These are phyloP conservation scores for Coniochaeta pulveracea DNA, from an alignment of 2,329 filamentous ascomycete genomes.

Conservation along the genomic window DNA sequence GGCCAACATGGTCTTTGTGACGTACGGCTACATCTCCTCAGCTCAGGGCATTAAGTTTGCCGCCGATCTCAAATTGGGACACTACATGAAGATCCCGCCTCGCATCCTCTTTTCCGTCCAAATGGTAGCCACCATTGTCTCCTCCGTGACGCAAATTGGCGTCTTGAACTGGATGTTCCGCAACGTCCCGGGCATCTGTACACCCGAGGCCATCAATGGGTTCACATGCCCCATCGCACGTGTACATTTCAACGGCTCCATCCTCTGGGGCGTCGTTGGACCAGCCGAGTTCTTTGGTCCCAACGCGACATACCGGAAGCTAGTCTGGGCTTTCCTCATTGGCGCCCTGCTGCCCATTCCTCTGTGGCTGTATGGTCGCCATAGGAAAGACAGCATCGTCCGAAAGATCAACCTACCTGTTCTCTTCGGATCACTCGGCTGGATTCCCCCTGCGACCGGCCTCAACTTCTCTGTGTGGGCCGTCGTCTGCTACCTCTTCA, in stretches of 20 bases:
- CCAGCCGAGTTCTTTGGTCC: conserved; percentile 73
- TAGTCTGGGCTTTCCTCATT: conserved; percentile 74
- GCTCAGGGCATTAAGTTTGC: conserved; percentile 85
- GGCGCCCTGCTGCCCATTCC: conserved; percentile 65
- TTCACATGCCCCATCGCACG: conserved; percentile 81
- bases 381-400: conserved; percentile 48
- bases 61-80: conserved; percentile 74
- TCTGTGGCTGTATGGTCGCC: conserved; percentile 59
- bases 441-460: conserved; percentile 79
- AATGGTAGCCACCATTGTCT: conserved; percentile 63
- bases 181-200: conserved; percentile 69
- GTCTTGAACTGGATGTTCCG: conserved; percentile 86
- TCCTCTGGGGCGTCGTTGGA: conserved; percentile 82
- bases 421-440: conserved; percentile 69
- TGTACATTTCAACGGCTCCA: conserved; percentile 83
- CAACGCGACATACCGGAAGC: conserved; percentile 59
- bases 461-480: conserved; percentile 86
- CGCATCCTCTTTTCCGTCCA: conserved; percentile 71
- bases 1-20: conserved; percentile 89
- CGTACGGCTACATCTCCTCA: conserved; percentile 81
- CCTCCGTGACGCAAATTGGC: conserved; percentile 69
- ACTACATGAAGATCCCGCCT: conserved; percentile 81
- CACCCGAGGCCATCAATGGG: conserved; percentile 67
- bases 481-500: conserved; percentile 76
- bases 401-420: conserved; percentile 75